Evolutionary conservation across 2,329 filamentous ascomycete species (phyloP).

Genomic region (Podosphaera fusca): DNA sequence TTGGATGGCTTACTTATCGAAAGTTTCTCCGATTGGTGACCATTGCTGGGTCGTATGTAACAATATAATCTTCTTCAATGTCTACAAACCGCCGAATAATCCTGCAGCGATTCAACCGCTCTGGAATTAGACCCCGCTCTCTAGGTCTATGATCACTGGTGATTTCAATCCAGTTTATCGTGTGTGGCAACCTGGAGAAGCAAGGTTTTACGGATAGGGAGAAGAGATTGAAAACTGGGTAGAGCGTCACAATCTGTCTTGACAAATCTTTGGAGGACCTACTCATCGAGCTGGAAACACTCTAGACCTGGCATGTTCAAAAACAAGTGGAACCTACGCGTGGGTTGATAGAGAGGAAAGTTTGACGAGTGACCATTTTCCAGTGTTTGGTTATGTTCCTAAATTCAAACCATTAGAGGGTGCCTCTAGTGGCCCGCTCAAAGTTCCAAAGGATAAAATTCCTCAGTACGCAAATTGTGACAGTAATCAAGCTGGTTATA

Average conservation of each 20-base stretch:
- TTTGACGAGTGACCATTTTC: not conserved
- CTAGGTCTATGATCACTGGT: too few species aligned
- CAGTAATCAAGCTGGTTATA: too few species aligned
- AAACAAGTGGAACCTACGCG: not conserved
- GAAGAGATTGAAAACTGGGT: too few species aligned
- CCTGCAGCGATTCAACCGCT: not conserved
- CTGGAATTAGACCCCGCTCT: too few species aligned
- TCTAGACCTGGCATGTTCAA: not conserved
- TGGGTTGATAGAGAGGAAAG: not conserved
- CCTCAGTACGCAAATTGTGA: not conserved
- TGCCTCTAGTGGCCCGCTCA: not conserved
- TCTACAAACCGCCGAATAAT: not conserved
- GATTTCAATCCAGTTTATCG: not conserved
- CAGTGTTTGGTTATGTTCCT: not conserved
- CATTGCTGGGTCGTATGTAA: not conserved
- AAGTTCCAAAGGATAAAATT: not conserved
- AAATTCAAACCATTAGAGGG: not conserved
- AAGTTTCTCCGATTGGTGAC: not conserved
- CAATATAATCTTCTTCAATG: not conserved
- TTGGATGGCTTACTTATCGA: not conserved
- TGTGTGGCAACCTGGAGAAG: not conserved
- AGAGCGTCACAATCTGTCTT: not conserved
- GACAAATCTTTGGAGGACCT: not conserved
- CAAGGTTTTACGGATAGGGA: not conserved
- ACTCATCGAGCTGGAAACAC: not conserved